Conservation (phyloP, 2,329 filamentous ascomycete genomes). For the Sarocladiaceae sp. region DNA sequence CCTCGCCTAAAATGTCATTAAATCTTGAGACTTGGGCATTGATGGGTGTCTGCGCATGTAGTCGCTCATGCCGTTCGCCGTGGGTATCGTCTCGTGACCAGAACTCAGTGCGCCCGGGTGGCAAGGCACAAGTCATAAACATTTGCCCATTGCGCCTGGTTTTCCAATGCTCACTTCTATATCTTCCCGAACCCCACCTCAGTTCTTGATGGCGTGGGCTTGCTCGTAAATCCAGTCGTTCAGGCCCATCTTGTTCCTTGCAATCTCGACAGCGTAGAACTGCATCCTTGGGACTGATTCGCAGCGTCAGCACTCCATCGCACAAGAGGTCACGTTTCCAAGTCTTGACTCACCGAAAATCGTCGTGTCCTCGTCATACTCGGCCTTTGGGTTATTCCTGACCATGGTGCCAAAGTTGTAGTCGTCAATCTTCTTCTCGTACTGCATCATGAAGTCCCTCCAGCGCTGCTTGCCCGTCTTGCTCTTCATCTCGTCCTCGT, state of each 20-base stretch:
- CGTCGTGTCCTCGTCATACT: constrained; percentile 83
- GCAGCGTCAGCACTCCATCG: background rate
- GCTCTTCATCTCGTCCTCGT: constrained; percentile 98
- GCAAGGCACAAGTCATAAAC: no score
- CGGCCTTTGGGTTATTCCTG: constrained; percentile 66
- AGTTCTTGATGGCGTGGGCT: constrained; percentile 53
- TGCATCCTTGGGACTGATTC: constrained; percentile 48
- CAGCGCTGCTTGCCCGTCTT: constrained; percentile 89
- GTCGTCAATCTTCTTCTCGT: constrained; percentile 93
- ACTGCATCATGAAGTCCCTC: constrained; percentile 89
- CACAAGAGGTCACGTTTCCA: background rate
- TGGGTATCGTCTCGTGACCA: no score
- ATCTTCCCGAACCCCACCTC: no score
- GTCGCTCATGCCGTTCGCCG: no score
- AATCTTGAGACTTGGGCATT: no score
- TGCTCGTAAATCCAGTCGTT: constrained; percentile 98
- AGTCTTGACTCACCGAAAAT: constrained; percentile 67
- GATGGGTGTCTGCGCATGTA: no score
- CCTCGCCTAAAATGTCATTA: no score
- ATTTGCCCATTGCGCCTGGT: no score
- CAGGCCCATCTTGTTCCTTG: constrained; percentile 70
- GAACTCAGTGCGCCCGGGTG: no score
- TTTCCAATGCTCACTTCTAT: no score
- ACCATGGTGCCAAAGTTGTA: constrained; percentile 98
- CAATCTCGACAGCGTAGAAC: constrained; percentile 49